Conservation (phyloP, 2,329 filamentous ascomycete species). For the Calonectria henricotiae region DNA sequence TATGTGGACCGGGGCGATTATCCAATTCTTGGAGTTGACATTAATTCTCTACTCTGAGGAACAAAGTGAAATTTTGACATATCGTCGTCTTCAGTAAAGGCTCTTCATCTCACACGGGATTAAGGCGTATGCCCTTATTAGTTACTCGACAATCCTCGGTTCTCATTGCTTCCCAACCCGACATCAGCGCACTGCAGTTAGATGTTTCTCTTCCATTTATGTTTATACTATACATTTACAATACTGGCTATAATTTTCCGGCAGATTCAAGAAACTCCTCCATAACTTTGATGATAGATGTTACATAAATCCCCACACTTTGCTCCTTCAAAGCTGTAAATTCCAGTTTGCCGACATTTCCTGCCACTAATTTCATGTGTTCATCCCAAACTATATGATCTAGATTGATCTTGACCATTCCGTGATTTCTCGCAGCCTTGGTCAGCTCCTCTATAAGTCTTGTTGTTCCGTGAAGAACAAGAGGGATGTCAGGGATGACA, state of each 20-base stretch:
- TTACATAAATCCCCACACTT: conserved; percentile 26
- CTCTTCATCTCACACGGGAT: not conserved
- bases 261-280: conserved; percentile 31
- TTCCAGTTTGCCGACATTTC: conserved; percentile 29
- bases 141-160: not conserved
- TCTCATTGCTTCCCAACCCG: not conserved
- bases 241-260: conserved; percentile 5
- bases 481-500: conserved; percentile 14
- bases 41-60: too few relatives aligned
- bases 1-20: not conserved
- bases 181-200: too few relatives aligned
- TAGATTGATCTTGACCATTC: conserved; percentile 34
- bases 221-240: not conserved
- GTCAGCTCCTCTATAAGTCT: conserved; percentile 29
- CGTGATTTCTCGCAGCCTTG: conserved; percentile 12
- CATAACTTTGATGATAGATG: conserved; percentile 34
- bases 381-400: conserved; percentile 34
- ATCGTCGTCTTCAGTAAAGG: not conserved
- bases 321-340: conserved; percentile 32
- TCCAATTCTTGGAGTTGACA: too few relatives aligned
- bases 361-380: conserved; percentile 29
- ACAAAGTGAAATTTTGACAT: not conserved
- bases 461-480: conserved; percentile 35
- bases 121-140: not conserved
- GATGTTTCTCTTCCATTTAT: not conserved